Evolutionary conservation across 2,329 filamentous ascomycete species (phyloP), one percentile per base, ranked within the genome.

Genomic region (Albophoma yamanashiensis): DNA sequence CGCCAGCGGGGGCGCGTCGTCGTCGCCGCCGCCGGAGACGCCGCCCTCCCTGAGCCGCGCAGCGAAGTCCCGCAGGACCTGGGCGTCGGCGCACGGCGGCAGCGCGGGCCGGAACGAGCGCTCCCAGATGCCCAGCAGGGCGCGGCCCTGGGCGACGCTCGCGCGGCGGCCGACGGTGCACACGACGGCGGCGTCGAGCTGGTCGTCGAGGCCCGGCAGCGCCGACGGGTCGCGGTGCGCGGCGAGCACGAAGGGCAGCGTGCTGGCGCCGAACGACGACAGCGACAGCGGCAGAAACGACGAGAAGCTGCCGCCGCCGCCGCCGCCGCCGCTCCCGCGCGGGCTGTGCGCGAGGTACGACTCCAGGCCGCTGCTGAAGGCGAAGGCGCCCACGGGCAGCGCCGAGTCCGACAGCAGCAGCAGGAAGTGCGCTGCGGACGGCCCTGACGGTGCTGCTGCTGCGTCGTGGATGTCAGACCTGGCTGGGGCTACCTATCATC

Each of bases 301-400:
- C 52, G 82, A 70, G 73, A 91, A 89, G 27, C 76, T 71, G 36
- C 36, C 36, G 36, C 36, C 12, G 12, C 36, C 36, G 25, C 75
- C 69, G 22, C 71, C 62, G 36, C 36, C 12, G 12, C 36, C 36
- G 25, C 75, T 69, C 22, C 71, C 62, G 47, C 71, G 72, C 7
- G 64, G 59, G 25, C 14, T 34, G 76, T 94, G 90, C 4, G 88
- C 87, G 22, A 92, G 84, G 72, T 88, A 93, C 47, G 89, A 93
- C 75, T 94, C 90, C 20, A 94, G 82, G 3, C 89, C 89, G 66
- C 85, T 89, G 77, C 86, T 90, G 77, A 93, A 94, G 67, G 90
- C 90, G 75, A 94, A 94, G n/a, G 89, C 91, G 60, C 90, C 90
- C 0, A 94, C 80, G 0, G 90, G 90, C 2, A 94, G 83, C 17